These are phyloP conservation scores for Pichia sp. DNA, from an alignment of 1,139 yeast species.

Conservation along the genomic window DNA sequence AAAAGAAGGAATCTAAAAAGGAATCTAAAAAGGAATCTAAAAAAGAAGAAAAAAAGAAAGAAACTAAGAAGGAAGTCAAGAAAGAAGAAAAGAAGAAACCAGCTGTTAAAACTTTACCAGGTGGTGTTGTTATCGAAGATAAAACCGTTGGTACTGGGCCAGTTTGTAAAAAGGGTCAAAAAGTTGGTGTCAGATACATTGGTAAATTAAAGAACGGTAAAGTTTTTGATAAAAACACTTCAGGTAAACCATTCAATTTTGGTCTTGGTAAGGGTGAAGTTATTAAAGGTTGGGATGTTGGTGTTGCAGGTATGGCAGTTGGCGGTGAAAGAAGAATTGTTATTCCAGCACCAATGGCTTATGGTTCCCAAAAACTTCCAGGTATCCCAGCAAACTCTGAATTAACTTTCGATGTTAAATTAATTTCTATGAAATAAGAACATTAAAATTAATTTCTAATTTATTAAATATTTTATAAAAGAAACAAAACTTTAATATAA, in stretches of 20 bases:
- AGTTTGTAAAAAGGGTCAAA: conserved; percentile 80
- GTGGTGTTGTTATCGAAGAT: conserved; percentile 92
- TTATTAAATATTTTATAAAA: background rate
- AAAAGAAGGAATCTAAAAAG: conserved; percentile 31
- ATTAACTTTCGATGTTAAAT: conserved; percentile 90
- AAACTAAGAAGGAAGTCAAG: conserved; percentile 27
- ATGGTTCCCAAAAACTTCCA: conserved; percentile 89
- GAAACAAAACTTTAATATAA: background rate
- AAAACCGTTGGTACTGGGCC: conserved; percentile 85
- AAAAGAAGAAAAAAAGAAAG: conserved; percentile 25
- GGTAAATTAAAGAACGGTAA: conserved; percentile 96
- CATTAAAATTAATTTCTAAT: background rate
- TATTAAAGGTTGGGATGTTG: conserved; percentile 97
- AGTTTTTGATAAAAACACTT: conserved; percentile 93
- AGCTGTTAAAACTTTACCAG: conserved; percentile 74
- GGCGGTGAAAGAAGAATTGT: conserved; percentile 98
- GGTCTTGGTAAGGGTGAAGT: conserved; percentile 96
- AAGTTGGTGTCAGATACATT: conserved; percentile 93
- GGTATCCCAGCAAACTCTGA: conserved; percentile 97
- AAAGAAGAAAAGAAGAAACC: conserved; percentile 37
- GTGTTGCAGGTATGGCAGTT: conserved; percentile 97
- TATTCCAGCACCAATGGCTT: conserved; percentile 94
- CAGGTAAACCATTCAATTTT: conserved; percentile 92
- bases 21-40: conserved; percentile 21
- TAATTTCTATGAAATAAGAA: conserved; percentile 74